Evolutionary conservation across 2,329 filamentous ascomycete species (phyloP), one percentile per base, ranked within the genome.

Genomic region (Dryadomyces sulphureus): DNA sequence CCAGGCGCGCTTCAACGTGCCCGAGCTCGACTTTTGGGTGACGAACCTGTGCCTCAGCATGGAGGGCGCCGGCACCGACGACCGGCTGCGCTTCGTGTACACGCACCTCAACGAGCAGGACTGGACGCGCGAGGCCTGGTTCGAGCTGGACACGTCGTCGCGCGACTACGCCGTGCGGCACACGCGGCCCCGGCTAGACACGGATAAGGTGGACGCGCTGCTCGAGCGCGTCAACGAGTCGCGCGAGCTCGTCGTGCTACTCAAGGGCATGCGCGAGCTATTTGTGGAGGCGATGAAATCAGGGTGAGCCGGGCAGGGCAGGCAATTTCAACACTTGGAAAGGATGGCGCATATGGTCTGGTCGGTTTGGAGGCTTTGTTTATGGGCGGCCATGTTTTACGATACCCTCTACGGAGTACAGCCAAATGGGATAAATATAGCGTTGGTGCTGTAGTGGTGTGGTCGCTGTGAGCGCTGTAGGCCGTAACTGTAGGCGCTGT

Each of bases 11-110:
- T 84, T 90, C 63, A 96, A 98, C 63, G 76, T 85, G 38, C 92
- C 92, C 0, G 92, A 98, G 66, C 72, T 98, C 40, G 84, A 89
- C 54, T 96, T 96, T 60, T 98, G 92, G 92, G 84, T 94, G 60
- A 83, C 82, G 46, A 92, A 90, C 59, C 68, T 98, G 49, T 89
- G 90, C 48, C 63, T 96, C 59, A 72, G 83, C 50, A 93, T 98
- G 57, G 90, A 96, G 59, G 90, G 90, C 2, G 84, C 85, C 0
- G 89, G 86, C 1, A 75, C 77, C 58, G 80, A 85, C 51, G 89
- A 95, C 63, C 75, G 84, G 22, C 69, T 98, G 54, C 90, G 90
- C 62, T 94, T 98, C 60, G 75, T 92, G 2, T 98, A 87, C 59
- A 84, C 79, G 24, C 85, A 93, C 61, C 70, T 96, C 40, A 79